These are phyloP conservation scores for Hypoxylon intermedium DNA, from an alignment of 495 filamentous ascomycete species.

Conservation along the genomic window DNA sequence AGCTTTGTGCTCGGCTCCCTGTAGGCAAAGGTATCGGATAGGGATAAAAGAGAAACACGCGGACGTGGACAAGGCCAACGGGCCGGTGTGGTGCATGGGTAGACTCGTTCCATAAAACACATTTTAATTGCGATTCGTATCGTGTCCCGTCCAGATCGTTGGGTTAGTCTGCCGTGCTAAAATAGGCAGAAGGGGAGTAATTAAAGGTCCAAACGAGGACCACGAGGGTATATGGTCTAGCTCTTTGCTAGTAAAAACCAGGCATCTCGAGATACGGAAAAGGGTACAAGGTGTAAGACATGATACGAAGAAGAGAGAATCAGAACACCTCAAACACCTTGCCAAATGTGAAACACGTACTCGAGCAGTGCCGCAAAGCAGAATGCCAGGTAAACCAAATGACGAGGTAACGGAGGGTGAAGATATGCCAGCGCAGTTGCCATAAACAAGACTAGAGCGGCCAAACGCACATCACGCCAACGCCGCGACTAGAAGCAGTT, in stretches of 20 bases:
- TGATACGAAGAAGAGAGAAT: conserved; percentile 12
- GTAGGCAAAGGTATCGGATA: conserved; percentile 4
- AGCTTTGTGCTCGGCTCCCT: conserved; percentile 16
- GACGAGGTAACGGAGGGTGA: conserved; percentile 5
- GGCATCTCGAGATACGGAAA: conserved; percentile 13
- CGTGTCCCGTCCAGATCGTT: conserved; percentile 36
- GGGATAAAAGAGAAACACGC: conserved; percentile 5
- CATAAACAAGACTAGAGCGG: conserved; percentile 5
- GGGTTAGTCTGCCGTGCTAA: conserved; percentile 24
- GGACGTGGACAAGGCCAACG: conserved; percentile 18
- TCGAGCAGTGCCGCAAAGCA: conserved; percentile 10
- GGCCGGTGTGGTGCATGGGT: conserved; percentile 9
- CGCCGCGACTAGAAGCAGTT: conserved; percentile 82
- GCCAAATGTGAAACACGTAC: conserved; percentile 22
- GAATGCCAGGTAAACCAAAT: conserved; percentile 2
- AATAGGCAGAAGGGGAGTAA: conserved; percentile 11
- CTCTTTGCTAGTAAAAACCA: conserved; percentile 13
- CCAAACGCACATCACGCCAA: conserved; percentile 14
- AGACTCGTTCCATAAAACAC: conserved; percentile 34
- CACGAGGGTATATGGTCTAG: conserved; percentile 24
- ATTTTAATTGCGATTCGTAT: conserved; percentile 31
- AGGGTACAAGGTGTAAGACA: conserved; percentile 9
- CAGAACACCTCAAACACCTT: conserved; percentile 33
- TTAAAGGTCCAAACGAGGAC: conserved; percentile 20
- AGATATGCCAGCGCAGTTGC: conserved; percentile 4